Percentiles rank a stretch among this genome's conserved stretches.
Conservation (phyloP, 208 protist species). For the Wallacemonas sp. region DNA sequence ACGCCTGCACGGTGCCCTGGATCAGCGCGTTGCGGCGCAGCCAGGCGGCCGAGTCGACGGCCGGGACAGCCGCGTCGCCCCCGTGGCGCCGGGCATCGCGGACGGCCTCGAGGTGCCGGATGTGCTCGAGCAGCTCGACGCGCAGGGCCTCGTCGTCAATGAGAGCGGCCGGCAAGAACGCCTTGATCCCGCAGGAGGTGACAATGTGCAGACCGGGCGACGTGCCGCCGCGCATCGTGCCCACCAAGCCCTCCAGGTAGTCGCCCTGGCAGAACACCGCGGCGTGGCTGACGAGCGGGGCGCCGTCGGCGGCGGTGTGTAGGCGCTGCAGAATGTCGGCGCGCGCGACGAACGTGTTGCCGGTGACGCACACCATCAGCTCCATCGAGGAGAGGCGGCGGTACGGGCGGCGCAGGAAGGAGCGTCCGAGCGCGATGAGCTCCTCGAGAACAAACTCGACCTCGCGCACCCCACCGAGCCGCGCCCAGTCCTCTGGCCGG, state of each 20-base stretch:
- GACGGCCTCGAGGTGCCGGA: slow-evolving; percentile 31
- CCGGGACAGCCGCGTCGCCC: neutral
- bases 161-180: slow-evolving; percentile 60
- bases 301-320: neutral
- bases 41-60: slow-evolving; percentile 40
- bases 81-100: slow-evolving; percentile 25
- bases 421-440: slow-evolving; percentile 47
- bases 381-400: slow-evolving; percentile 64
- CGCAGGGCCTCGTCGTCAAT: slow-evolving; percentile 58
- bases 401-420: slow-evolving; percentile 71
- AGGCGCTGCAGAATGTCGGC: slow-evolving; percentile 21
- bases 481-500: slow-evolving; percentile 18
- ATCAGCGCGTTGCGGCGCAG: slow-evolving; percentile 66
- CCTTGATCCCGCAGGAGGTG: slow-evolving; percentile 66
- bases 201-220: slow-evolving; percentile 53
- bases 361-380: slow-evolving; percentile 70
- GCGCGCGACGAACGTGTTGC: slow-evolving; percentile 55
- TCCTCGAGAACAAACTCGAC: slow-evolving; percentile 55
- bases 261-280: slow-evolving; percentile 66
- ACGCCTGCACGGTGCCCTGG: slow-evolving; percentile 67
- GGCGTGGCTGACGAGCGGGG: slow-evolving; percentile 16
- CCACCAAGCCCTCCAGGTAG: slow-evolving; percentile 66
- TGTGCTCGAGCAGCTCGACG: slow-evolving; percentile 57
- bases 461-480: slow-evolving; percentile 49
- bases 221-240: slow-evolving; percentile 45